Evolutionary conservation across 1,284 basidiomycete genomes (phyloP).

Genomic region (Cryptococcus sp.): DNA sequence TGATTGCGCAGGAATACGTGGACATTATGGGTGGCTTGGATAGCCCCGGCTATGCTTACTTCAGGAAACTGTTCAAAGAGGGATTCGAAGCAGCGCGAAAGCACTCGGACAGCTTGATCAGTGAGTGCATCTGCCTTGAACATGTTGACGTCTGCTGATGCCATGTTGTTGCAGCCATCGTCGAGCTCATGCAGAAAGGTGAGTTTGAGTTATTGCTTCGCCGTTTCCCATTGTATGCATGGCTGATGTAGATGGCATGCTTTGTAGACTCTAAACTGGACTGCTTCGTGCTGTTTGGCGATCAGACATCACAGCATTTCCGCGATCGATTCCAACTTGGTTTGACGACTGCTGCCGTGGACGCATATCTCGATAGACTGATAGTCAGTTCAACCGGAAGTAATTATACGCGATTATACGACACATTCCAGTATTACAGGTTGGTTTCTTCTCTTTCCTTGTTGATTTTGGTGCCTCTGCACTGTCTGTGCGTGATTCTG

Average conservation of each 20-base stretch:
- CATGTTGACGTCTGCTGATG: conserved; percentile 5
- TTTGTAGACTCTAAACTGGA: conserved; percentile 80
- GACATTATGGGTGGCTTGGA: conserved; percentile 91
- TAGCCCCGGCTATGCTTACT: conserved; percentile 76
- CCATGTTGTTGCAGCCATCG: conserved; percentile 64
- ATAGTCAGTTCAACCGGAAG: conserved; percentile 87
- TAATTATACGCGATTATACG: conserved; percentile 87
- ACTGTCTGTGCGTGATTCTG: too few species aligned
- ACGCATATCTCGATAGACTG: conserved; percentile 82
- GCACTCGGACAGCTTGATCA: conserved; percentile 95
- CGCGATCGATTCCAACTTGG: conserved; percentile 92
- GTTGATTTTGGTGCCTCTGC: too few species aligned
- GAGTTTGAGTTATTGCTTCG: conserved; percentile 35
- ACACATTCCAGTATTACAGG: conserved; percentile 62
- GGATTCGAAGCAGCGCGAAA: conserved; percentile 93
- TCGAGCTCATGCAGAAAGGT: conserved; percentile 96
- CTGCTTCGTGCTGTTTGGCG: conserved; percentile 87
- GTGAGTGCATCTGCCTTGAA: conserved; percentile 58
- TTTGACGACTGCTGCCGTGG: conserved; percentile 81
- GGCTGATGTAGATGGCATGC: not conserved
- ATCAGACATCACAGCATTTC: conserved; percentile 82
- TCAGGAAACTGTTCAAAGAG: conserved; percentile 82
- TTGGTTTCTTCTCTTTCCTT: conserved; percentile 14
- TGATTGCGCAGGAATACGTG: conserved; percentile 72
- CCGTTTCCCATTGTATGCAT: not conserved